These are phyloP conservation scores for Aquanectria penicillioides DNA, from an alignment of 2,329 filamentous ascomycete genomes.

Conservation along the genomic window DNA sequence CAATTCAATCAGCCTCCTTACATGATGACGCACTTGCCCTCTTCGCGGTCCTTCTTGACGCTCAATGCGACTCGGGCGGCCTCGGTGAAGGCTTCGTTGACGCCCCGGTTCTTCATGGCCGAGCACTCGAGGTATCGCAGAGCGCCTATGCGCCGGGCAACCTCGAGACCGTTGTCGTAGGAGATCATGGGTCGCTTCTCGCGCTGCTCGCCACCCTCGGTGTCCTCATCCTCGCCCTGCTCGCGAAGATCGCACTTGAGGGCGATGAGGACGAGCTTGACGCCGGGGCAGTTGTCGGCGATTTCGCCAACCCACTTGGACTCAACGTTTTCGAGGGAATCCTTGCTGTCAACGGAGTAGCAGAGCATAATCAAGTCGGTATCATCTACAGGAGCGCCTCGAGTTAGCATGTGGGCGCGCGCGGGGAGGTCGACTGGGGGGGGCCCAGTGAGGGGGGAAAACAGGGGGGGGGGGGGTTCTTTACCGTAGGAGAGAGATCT, in stretches of 20 bases:
- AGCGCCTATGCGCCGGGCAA: slow-evolving; percentile 90
- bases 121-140: slow-evolving; percentile 98
- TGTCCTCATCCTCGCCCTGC: slow-evolving; percentile 76
- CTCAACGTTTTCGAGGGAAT: slow-evolving; percentile 97
- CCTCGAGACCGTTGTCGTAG: slow-evolving; percentile 91
- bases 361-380: slow-evolving; percentile 99
- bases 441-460: not conserved
- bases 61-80: slow-evolving; percentile 91
- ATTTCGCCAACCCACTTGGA: slow-evolving; percentile 99
- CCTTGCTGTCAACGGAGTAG: slow-evolving; percentile 95
- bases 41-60: slow-evolving; percentile 72
- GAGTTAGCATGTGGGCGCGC: slow-evolving; percentile 6
- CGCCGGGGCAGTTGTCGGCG: slow-evolving; percentile 94
- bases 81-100: slow-evolving; percentile 98
- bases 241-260: slow-evolving; percentile 97
- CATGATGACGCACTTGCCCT: slow-evolving; percentile 70
- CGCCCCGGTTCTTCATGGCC: slow-evolving; percentile 96
- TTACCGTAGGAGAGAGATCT: slow-evolving; percentile 92
- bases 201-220: slow-evolving; percentile 52
- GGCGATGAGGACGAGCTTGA: slow-evolving; percentile 93
- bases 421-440: too few species aligned
- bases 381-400: slow-evolving; percentile 63
- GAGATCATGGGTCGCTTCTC: slow-evolving; percentile 81
- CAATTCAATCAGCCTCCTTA: slow-evolving; percentile 46
- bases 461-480: slow-evolving; percentile 3